Evolutionary conservation across 2,329 filamentous ascomycete genomes (phyloP), one percentile per base, ranked within the genome.

Genomic region (Colletotrichum sp.): DNA sequence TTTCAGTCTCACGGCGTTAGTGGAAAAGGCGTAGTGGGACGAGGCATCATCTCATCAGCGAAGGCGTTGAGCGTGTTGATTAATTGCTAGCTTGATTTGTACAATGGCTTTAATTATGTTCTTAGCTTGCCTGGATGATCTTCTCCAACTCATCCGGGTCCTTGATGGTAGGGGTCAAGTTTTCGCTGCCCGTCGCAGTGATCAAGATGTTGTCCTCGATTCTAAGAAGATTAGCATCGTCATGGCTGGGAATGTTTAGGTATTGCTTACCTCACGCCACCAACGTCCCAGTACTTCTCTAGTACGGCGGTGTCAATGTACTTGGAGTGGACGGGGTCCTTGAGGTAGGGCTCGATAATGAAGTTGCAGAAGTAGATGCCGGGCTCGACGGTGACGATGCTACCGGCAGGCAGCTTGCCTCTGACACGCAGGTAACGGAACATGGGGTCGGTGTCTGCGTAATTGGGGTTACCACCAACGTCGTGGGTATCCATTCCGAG

Each of bases 401-500:
- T 93, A 9, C 77, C 94, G 1, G 92, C 93, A 0, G 95, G 95
- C 64, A 98, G 84, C 27, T 86, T 89, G 15, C 95, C 93, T 69
- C 97, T 89, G 52, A 98, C 93, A 61, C 97, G 90, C 76, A 99
- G 87, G 82, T 98, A 99, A 69, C 92, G 90, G 86, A 98, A 99
- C 90, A 98, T 92, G 44, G 91, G 88, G 83, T 99, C 96, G 76
- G 90, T 87, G 82, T 99, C 97, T 11, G 88, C 88, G 80, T 95
- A 95, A 84, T 96, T 94, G 44, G 94, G 89, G 83, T 95, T 93
- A 27, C 95, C 95, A 77, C 94, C 94, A 0, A 93, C 94, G 82
- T 98, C 96, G 83, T 98, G 96, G 3, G 96, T 98, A 83, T 98
- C 96, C 90, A 98, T 93, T 77, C 96, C 96, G 12, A 98, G 88